Conservation (phyloP, 306 rosid species). For the Sphenostylis stenocarpa region DNA sequence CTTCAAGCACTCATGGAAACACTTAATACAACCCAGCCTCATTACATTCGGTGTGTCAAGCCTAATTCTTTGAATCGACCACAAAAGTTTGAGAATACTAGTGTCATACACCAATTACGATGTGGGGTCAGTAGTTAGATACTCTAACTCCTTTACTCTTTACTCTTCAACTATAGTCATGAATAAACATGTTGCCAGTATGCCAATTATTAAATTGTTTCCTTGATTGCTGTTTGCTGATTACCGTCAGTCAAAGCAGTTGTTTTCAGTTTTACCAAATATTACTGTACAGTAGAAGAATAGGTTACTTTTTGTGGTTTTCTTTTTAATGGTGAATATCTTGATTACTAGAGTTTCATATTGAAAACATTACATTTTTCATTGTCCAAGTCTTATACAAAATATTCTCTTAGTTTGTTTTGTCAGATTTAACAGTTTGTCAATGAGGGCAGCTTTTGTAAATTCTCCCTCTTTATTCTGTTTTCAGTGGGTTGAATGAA, state of each 20-base stretch:
- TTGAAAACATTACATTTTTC: too few species aligned
- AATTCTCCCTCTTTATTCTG: too few species aligned
- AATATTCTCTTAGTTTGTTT: too few species aligned
- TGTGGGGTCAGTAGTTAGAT: slow-evolving; percentile 73
- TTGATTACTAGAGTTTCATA: background rate
- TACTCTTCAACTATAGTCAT: background rate
- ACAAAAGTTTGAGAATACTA: slow-evolving; percentile 74
- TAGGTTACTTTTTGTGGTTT: slow-evolving; percentile 10
- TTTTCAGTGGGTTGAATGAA: too few species aligned
- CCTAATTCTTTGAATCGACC: slow-evolving; percentile 82
- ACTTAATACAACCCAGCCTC: slow-evolving; percentile 78
- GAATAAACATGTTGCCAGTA: background rate
- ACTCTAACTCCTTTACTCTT: slow-evolving; percentile 24
- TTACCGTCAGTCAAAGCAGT: background rate
- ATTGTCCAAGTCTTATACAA: too few species aligned
- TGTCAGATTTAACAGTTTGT: too few species aligned
- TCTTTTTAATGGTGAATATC: background rate
- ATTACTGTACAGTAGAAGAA: background rate
- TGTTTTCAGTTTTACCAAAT: background rate
- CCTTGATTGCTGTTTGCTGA: background rate
- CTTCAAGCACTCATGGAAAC: slow-evolving; percentile 92
- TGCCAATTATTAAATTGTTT: slow-evolving; percentile 10
- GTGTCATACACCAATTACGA: slow-evolving; percentile 82
- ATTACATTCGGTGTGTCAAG: slow-evolving; percentile 86
- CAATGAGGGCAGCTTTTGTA: too few species aligned